Conservation (phyloP, 164 flowering plant species). For the Vitis rupestris region DNA sequence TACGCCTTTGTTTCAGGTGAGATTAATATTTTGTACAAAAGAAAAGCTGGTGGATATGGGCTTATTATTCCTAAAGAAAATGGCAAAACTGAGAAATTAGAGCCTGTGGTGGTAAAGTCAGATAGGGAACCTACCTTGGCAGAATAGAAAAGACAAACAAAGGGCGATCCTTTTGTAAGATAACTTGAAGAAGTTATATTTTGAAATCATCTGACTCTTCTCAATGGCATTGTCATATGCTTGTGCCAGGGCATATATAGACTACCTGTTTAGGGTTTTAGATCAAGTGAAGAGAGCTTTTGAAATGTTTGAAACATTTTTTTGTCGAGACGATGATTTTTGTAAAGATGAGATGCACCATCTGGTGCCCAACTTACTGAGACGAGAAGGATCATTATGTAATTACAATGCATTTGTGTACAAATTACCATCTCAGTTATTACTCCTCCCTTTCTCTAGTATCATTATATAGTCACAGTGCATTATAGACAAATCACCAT, state of each 20-base stretch:
- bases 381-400: neutral
- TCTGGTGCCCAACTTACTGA: neutral
- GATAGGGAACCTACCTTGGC: constrained; percentile 36
- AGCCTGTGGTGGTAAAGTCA: constrained; percentile 36
- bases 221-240: neutral
- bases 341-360: neutral
- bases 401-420: neutral
- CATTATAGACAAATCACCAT: too few species aligned
- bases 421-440: neutral
- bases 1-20: constrained; percentile 53
- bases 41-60: constrained; percentile 92
- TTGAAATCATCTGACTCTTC: neutral
- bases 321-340: neutral
- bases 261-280: neutral
- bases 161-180: neutral
- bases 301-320: neutral
- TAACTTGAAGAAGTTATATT: too few species aligned
- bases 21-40: constrained; percentile 79
- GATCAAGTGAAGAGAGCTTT: neutral
- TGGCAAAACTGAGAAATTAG: constrained; percentile 53
- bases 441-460: too few species aligned
- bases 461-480: too few species aligned
- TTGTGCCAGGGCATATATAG: neutral
- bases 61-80: constrained; percentile 80
- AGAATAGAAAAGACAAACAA: constrained; percentile 24